Base-by-base conservation (phyloP, 1,284 basidiomycete genomes). In the Bjerkandera adusta region DNA sequence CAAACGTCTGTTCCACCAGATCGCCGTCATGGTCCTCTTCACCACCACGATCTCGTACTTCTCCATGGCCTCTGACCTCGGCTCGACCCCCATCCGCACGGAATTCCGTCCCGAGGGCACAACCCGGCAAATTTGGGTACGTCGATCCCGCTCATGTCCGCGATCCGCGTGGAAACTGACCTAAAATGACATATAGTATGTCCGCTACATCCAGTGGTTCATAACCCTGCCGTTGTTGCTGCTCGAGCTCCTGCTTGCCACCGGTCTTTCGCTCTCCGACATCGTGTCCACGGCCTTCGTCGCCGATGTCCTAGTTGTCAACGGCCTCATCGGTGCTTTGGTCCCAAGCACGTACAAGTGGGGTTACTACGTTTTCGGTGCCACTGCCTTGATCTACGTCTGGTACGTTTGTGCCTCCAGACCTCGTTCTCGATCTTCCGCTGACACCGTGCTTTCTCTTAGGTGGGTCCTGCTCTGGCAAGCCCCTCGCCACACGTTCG, bases 171-270 rank as follows among this genome's bases (percentile, higher is more conserved):
- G 25, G 24, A 34, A 29, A 57, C 29, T 16, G 26, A 35, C 16
- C 13, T 12, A 33, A 2, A 1, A 15, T 24, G 21, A 13, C 15
- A 10, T 51, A 11, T 44, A 69, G 68, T 70, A 60, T 56, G 67
- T 66, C 1, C 65, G 76, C 33, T 79, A 77, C 58, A 77, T 79
- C 50, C 73, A 75, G 54, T 77, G 75, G 71, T 68, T 69, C 47
- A 68, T 79, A 62, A 78, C 75, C 37, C 75, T 74, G 5, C 80
- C 80, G 1, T 59, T 76, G 12, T 57, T 81, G 10, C 65, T 83
- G 10, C 67, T 81, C 43, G 67, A 68, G 33, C 57, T 82, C 26
- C 61, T 78, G 20, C 65, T 79, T 42, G 65, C 71, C n/a, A 75
- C 77, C 22, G 72, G 68, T 18, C 59, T 79, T 27, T 70, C 76